Base-by-base conservation (phyloP, 768 basidiomycete species). In the Sarcomyxa edulis region DNA sequence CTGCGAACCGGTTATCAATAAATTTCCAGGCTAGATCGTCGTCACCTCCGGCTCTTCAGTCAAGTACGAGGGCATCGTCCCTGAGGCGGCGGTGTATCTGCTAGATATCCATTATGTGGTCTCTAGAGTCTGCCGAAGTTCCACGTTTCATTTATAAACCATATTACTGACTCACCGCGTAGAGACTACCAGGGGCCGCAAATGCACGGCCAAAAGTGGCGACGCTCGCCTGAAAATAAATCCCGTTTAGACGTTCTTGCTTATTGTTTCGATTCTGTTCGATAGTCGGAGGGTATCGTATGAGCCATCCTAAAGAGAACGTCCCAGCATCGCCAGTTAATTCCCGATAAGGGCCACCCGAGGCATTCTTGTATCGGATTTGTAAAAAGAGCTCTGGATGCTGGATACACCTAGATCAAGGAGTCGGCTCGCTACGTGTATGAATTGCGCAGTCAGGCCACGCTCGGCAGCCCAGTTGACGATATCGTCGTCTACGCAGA, bases 21-120 rank as follows among this genome's bases (percentile, higher is more conserved):
- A 78, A 44, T 76, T 73, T n/a, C 72, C 74, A 11, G 62, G 60
- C 29, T 61, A 51, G 2, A 74, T 60, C 0, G 58, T 61, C 7
- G 69, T 73, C 14, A 76, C 64, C 34, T 71, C 71, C 0, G 78
- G 78, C 44, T 67, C 65, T 0, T 76, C 77, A 1, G 71, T 76
- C 32, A 76, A 65, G 46, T 80, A 77, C 1, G 76, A 75, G 16
- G 75, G 76, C 2, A 75, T 74, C 48, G 62, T 49, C 65, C 54
- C 29, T 49, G 50, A 2, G 52, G 35, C 7, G 51, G 56, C n/a
- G 55, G 52, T 7, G 48, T 40, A 26, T 59, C 57, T 2, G 66
- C 66, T 2, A 71, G 53, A 37, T 50, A 61, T 7, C 56, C 48
- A 27, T 56, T 48, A 20, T 52, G 39, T 27, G 74, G 48, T 14